Percentiles rank a stretch among this genome's conserved stretches.
phyloP scores from a whole-genome alignment of 2,329 filamentous ascomycete genomes.

The Ascochyta fabae region DNA sequence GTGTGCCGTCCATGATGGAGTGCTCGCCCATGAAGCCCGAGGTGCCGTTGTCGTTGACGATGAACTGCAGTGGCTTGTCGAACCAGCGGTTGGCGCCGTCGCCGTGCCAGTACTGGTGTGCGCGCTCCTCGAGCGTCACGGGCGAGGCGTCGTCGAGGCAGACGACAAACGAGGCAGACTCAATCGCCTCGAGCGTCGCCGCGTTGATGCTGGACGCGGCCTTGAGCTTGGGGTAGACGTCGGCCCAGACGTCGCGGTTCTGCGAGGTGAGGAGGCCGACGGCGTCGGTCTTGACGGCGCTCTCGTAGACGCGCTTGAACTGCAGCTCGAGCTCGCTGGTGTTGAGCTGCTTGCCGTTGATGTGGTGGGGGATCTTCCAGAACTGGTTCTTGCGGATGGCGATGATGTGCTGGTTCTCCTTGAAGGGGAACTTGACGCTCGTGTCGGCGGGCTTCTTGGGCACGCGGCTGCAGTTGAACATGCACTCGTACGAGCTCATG shows the following conservation, averaged over 20 bases:
- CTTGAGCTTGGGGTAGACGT: conserved; percentile 70
- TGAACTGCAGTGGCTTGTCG: conserved; percentile 98
- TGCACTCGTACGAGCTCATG: conserved; percentile 98
- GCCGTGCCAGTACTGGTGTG: conserved; percentile 97
- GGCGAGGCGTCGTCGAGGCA: conserved; percentile 92
- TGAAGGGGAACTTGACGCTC: conserved; percentile 77
- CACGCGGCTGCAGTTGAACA: conserved; percentile 95
- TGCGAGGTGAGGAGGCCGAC: conserved; percentile 88
- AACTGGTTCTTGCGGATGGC: conserved; percentile 96
- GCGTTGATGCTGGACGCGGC: conserved; percentile 80
- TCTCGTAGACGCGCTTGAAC: conserved; percentile 83
- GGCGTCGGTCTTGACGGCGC: conserved; percentile 73
- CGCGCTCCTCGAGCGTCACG: conserved; percentile 92
- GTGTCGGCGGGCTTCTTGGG: conserved; percentile 82
- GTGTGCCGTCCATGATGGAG: conserved; percentile 99
- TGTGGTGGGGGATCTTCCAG: conserved; percentile 86
- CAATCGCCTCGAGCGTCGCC: conserved; percentile 77
- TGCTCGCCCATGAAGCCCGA: conserved; percentile 98
- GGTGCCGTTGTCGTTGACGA: conserved; percentile 96
- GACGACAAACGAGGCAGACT: conserved; percentile 87
- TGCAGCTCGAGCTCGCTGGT: conserved; percentile 88
- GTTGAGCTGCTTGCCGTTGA: conserved; percentile 84
- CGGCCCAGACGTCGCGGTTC: conserved; percentile 92
- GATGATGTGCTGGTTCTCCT: conserved; percentile 84
- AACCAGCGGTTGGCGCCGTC: conserved; percentile 96